phyloP scores from a whole-genome alignment of 768 basidiomycete genomes.

The Strobilomyces confusus region DNA sequence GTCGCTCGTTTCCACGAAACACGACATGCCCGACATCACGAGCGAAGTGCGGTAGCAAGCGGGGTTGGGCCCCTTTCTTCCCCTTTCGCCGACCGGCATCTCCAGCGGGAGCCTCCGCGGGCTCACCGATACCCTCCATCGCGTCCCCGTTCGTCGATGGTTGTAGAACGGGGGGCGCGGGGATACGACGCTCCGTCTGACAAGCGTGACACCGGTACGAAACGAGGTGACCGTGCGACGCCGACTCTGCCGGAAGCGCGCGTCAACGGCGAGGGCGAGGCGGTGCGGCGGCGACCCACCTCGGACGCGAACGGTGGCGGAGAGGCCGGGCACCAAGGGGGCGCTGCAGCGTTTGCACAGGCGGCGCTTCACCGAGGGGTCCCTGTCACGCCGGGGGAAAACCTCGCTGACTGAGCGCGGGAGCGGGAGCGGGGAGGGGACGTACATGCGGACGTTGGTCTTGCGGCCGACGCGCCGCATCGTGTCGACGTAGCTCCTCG shows the following conservation, averaged over 20 bases:
- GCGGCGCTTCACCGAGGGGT: conserved; percentile 79
- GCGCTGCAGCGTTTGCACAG: conserved; percentile 67
- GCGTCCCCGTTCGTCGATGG: neutral
- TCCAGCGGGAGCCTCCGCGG: neutral
- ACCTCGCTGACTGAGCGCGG: no score
- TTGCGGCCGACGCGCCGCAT: conserved; percentile 75
- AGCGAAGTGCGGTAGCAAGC: conserved; percentile 57
- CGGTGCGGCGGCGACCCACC: conserved; percentile 36
- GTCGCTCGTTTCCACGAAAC: conserved; percentile 57
- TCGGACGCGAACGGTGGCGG: conserved; percentile 61
- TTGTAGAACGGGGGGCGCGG: conserved; percentile 50
- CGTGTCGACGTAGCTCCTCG: conserved; percentile 57
- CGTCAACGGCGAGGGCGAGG: conserved; percentile 6
- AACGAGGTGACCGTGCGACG: conserved; percentile 51
- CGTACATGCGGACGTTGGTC: conserved; percentile 73
- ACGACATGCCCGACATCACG: conserved; percentile 62
- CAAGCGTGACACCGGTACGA: conserved; percentile 60
- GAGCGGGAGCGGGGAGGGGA: neutral
- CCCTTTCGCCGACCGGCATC: conserved; percentile 1
- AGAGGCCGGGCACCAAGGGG: conserved; percentile 64
- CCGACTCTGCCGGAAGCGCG: conserved; percentile 33
- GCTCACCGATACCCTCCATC: no score
- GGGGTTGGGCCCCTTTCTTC: conserved; percentile 31
- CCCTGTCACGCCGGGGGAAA: conserved; percentile 39
- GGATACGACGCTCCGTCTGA: conserved; percentile 56